These are phyloP conservation scores for Globisporangium orthogonon DNA, from an alignment of 352 stramenopile genomes.

Conservation along the genomic window DNA sequence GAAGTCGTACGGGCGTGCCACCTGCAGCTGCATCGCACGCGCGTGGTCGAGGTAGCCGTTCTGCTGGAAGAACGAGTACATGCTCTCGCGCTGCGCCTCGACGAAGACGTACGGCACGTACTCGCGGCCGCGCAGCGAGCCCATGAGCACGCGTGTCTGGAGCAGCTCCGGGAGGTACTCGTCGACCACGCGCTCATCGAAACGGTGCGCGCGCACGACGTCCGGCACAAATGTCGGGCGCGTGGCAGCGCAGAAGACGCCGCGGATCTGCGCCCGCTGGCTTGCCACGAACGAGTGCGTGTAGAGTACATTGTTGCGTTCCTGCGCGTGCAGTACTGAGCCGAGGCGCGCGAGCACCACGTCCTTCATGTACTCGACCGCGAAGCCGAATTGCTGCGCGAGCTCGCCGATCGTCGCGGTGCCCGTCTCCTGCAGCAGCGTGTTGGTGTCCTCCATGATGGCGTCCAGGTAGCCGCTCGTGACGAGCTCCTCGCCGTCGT, in stretches of 20 bases:
- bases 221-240: slow-evolving; percentile 68
- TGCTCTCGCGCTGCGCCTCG: slow-evolving; percentile 56
- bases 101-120: slow-evolving; percentile 81
- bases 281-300: slow-evolving; percentile 65
- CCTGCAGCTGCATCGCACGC: slow-evolving; percentile 50
- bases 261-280: slow-evolving; percentile 59
- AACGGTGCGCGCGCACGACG: slow-evolving; percentile 36
- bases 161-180: slow-evolving; percentile 58
- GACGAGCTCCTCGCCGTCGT: slow-evolving; percentile 71
- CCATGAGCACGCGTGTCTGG: slow-evolving; percentile 42
- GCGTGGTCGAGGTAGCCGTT: slow-evolving; percentile 73
- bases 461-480: slow-evolving; percentile 78
- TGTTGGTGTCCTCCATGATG: slow-evolving; percentile 81
- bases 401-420: slow-evolving; percentile 62
- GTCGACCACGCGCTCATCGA: slow-evolving; percentile 63
- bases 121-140: slow-evolving; percentile 56
- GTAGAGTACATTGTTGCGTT: slow-evolving; percentile 66
- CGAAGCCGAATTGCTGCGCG: slow-evolving; percentile 75
- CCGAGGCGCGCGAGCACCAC: slow-evolving; percentile 59
- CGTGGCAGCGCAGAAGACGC: slow-evolving; percentile 56
- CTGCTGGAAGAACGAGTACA: slow-evolving; percentile 85
- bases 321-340: slow-evolving; percentile 51
- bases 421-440: slow-evolving; percentile 65
- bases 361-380: slow-evolving; percentile 79
- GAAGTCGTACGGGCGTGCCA: slow-evolving; percentile 65